Evolutionary conservation across 2,329 filamentous ascomycete genomes (phyloP).

Genomic region (Fusarium tricinctum): DNA sequence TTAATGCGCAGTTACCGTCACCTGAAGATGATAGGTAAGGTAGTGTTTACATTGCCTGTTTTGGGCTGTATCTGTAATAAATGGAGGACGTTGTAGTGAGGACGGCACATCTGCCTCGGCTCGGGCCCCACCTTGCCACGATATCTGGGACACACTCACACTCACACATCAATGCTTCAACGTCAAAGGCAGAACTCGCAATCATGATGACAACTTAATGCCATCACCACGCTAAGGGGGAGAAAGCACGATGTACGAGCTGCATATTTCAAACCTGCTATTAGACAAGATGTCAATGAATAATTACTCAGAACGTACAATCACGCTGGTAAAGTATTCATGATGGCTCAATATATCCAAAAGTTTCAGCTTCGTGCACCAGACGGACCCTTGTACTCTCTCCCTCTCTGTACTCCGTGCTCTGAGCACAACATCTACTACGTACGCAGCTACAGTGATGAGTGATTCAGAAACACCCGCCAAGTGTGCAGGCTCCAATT

Average conservation of each 20-base stretch:
- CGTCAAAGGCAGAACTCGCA: constrained; percentile 21
- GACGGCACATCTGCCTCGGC: constrained; percentile 23
- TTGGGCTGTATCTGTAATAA: too few relatives aligned
- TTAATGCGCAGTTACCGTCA: neutral
- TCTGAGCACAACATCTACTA: neutral
- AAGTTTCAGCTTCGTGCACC: neutral
- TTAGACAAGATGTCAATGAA: neutral
- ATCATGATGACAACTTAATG: constrained; percentile 27
- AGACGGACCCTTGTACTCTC: neutral
- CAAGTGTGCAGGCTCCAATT: constrained; percentile 17
- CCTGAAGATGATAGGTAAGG: constrained; percentile 3
- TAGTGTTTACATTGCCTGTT: neutral
- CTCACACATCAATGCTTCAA: constrained; percentile 24
- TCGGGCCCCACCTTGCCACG: constrained; percentile 24
- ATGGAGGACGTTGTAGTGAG: neutral
- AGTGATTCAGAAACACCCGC: constrained; percentile 14
- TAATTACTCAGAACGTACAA: neutral
- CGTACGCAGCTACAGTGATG: neutral
- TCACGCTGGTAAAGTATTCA: constrained; percentile 6
- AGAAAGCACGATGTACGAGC: neutral
- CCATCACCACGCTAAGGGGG: neutral
- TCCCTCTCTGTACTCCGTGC: neutral
- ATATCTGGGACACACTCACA: constrained; percentile 20
- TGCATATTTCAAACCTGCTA: neutral
- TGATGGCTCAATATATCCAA: constrained; percentile 16